phyloP scores from a whole-genome alignment of 1,284 basidiomycete genomes.

The Athelia psychrophila region DNA sequence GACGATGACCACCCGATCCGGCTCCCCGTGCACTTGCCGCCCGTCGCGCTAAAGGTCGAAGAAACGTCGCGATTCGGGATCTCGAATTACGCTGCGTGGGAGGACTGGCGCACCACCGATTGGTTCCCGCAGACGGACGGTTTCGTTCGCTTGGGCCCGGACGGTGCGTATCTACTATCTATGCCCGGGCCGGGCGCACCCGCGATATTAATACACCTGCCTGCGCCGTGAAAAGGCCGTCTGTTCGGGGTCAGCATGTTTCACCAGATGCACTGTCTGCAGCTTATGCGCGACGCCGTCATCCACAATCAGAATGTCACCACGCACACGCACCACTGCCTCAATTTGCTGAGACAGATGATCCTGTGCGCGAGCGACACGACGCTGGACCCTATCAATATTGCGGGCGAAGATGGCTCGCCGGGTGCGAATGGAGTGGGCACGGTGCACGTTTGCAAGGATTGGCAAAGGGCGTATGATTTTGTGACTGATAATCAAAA shows the following conservation, averaged over 20 bases:
- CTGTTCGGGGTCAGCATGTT: slow-evolving; percentile 9
- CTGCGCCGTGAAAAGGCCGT: no score
- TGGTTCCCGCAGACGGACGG: slow-evolving; percentile 23
- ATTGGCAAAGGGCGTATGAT: slow-evolving; percentile 13
- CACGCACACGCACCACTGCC: slow-evolving; percentile 13
- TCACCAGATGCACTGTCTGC: slow-evolving; percentile 17
- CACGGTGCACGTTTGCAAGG: slow-evolving; percentile 16
- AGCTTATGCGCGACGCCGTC: slow-evolving; percentile 11
- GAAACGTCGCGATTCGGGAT: slow-evolving; percentile 21
- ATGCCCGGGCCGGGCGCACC: no score
- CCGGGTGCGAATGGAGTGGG: slow-evolving; percentile 9
- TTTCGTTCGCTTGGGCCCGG: slow-evolving; percentile 28
- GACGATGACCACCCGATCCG: slow-evolving; percentile 27
- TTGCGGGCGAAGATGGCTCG: background rate
- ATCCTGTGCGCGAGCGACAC: slow-evolving; percentile 18
- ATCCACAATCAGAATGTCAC: slow-evolving; percentile 4
- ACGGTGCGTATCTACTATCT: slow-evolving; percentile 21
- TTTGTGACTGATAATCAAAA: slow-evolving; percentile 3
- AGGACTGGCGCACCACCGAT: slow-evolving; percentile 18
- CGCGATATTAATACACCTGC: no score
- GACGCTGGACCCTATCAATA: slow-evolving; percentile 15
- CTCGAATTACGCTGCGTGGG: slow-evolving; percentile 6
- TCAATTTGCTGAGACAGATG: slow-evolving; percentile 18
- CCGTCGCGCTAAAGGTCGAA: slow-evolving; percentile 20
- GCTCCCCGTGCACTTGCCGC: slow-evolving; percentile 22